These are phyloP conservation scores for Salix exigua DNA, from an alignment of 345 rosid species.

Conservation along the genomic window DNA sequence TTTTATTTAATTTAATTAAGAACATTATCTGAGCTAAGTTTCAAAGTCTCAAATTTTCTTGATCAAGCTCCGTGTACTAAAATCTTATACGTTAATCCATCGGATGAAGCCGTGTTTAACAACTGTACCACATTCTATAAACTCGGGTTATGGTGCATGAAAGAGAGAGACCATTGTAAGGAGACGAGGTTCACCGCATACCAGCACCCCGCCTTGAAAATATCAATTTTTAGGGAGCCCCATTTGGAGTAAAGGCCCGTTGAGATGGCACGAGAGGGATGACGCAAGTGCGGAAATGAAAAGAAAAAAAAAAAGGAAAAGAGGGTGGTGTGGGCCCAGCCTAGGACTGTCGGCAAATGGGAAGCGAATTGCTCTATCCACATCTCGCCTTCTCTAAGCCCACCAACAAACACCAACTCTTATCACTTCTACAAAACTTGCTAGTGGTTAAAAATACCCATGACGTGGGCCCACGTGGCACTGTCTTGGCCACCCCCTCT, in stretches of 20 bases:
- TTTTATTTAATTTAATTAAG: too few species aligned
- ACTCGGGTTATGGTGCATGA: too few species aligned
- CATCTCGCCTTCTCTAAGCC: slow-evolving; percentile 10
- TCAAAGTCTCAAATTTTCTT: too few species aligned
- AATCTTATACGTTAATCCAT: too few species aligned
- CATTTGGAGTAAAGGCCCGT: not conserved
- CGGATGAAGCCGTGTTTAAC: too few species aligned
- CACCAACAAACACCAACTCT: not conserved
- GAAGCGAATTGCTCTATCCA: slow-evolving; percentile 27
- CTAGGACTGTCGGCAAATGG: slow-evolving; percentile 43
- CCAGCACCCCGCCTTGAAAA: not conserved
- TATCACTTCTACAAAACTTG: not conserved
- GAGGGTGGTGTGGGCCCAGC: slow-evolving; percentile 10
- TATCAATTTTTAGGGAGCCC: slow-evolving; percentile 9
- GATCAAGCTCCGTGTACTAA: too few species aligned
- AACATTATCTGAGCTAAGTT: too few species aligned
- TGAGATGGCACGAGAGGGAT: not conserved
- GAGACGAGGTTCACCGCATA: not conserved
- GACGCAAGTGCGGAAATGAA: slow-evolving; percentile 1
- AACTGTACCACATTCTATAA: too few species aligned
- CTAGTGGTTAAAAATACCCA: not conserved
- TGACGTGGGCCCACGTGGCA: slow-evolving; percentile 21
- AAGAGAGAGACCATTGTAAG: not conserved
- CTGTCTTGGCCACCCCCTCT: slow-evolving; percentile 9
- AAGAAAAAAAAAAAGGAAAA: not conserved